These are phyloP conservation scores for Populus deltoides DNA, from an alignment of 345 rosid species.

Conservation along the genomic window DNA sequence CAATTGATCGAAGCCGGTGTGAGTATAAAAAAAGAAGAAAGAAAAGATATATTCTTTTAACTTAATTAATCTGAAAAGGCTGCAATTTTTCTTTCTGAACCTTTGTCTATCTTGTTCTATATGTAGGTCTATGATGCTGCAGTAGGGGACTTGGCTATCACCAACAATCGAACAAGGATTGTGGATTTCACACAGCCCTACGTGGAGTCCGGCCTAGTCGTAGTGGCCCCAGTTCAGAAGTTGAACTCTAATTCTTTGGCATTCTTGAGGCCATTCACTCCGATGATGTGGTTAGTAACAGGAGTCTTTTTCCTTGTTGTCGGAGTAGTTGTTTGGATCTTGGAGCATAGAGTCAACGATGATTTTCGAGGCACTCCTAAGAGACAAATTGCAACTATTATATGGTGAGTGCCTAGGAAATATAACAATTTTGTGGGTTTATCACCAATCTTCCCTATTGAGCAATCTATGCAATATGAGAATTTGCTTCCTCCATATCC, in stretches of 20 bases:
- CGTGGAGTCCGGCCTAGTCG: conserved; percentile 17
- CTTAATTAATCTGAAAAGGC: too few relatives aligned
- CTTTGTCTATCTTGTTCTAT: background rate
- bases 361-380: conserved; percentile 32
- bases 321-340: conserved; percentile 26
- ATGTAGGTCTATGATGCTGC: conserved; percentile 22
- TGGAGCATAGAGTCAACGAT: conserved; percentile 30
- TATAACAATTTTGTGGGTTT: too few relatives aligned
- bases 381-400: conserved; percentile 18
- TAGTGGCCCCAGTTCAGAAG: conserved; percentile 25
- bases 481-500: too few relatives aligned
- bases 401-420: conserved; percentile 15
- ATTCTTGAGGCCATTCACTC: conserved; percentile 19
- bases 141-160: conserved; percentile 25
- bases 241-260: conserved; percentile 14
- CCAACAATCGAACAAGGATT: conserved; percentile 16
- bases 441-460: too few relatives aligned
- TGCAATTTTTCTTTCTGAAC: background rate
- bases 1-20: background rate
- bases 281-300: conserved; percentile 14
- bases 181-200: conserved; percentile 34
- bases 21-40: background rate
- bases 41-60: too few relatives aligned
- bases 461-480: too few relatives aligned
- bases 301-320: conserved; percentile 15